Evolutionary conservation across 208 protist species (phyloP).

Genomic region (Leishmania gerbilli): DNA sequence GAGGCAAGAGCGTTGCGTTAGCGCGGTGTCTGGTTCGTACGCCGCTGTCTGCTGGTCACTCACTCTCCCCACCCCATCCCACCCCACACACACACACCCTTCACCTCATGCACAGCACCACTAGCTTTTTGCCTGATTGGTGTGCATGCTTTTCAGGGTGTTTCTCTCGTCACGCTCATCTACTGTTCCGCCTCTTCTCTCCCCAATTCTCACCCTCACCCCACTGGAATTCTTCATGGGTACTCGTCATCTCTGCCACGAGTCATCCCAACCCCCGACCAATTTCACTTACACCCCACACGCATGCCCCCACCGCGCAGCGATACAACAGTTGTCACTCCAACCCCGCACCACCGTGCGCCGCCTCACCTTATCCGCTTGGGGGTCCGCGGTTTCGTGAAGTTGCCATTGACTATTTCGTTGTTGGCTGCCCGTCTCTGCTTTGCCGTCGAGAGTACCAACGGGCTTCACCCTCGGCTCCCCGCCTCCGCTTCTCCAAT

Average conservation of each 20-base stretch:
- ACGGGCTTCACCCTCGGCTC: neutral
- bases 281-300: neutral
- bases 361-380: neutral
- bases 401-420: neutral
- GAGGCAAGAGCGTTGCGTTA: neutral
- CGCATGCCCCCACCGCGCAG: neutral
- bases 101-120: neutral
- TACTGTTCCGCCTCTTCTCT: neutral
- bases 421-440: neutral
- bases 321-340: neutral
- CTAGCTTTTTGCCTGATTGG: neutral
- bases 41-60: neutral
- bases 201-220: neutral
- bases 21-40: neutral
- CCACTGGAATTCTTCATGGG: neutral
- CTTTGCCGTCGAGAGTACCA: neutral
- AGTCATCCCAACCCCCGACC: neutral
- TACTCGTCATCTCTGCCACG: neutral
- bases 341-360: neutral
- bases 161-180: neutral
- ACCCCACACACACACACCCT: no score
- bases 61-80: neutral
- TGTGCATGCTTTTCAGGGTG: neutral
- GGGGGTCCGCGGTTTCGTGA: neutral
- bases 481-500: neutral